Base-by-base conservation (phyloP, 768 basidiomycete species). In the Russula sp. region DNA sequence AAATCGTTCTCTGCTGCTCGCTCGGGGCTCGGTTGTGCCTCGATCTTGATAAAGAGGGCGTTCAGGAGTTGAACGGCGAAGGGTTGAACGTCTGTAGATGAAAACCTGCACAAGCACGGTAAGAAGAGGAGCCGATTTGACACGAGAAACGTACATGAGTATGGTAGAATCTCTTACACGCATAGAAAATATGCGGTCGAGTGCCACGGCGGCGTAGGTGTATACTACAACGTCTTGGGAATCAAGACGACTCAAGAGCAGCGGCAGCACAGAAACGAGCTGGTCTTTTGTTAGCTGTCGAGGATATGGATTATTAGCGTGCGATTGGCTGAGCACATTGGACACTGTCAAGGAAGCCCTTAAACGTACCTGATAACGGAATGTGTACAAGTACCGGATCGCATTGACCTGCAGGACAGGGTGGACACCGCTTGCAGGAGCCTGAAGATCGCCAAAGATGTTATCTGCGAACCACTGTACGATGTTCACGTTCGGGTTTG, bases 1-100 rank as follows among this genome's bases (percentile, higher is more conserved):
- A 97, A 90, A 73, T 98, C 96, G 67, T 99, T 99, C 72, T 98
- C 95, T 0, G 96, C 93, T 36, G 96, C 83, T 75, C 96, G 95
- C 71, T 97, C 90, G 0, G 97, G 85, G 4, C 88, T 88, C 3
- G 79, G 81, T 7, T 85, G 88, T 45, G 76, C 74, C 72, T 94
- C 92, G 47, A 97, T 89, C 72, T 88, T 93, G 43, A 74, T 73
- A 65, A 99, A 78, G 5, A 98, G 77, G 4, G 85, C 86, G 61
- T 82, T 75, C 29, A 93, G 74, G 61, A 97, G 79, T 48, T 81
- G 79, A 16, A 83, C 77, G n/a, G 93, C 91, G 64, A 88, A 83
- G 11, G 90, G 88, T 51, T 86, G 87, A 34, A 98, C 83, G 70
- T 98, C 96, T 34, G 83, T 85, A 71, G 92, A 88, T 1, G 86